A percentile compares a stretch with the other conserved stretches of the same genome.
Evolutionary conservation across 176 grass and related monocot species (phyloP).

Genomic region (Juncus inflexus): DNA sequence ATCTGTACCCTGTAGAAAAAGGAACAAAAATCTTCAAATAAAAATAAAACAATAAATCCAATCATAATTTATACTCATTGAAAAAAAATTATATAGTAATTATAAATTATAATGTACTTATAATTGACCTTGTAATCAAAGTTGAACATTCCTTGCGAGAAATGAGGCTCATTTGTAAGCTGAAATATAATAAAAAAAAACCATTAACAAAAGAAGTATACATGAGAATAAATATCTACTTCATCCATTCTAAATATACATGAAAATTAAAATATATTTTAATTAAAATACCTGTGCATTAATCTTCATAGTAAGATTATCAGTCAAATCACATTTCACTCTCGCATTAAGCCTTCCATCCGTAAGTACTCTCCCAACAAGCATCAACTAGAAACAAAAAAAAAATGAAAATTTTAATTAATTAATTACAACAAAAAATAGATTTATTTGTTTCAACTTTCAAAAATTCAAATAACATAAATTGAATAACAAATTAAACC

Average conservation of each 20-base stretch:
- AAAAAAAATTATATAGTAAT: too few species aligned
- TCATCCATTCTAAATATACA: not conserved
- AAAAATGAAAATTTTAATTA: conserved; percentile 7
- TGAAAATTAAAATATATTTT: not conserved
- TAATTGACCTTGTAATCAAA: conserved; percentile 89
- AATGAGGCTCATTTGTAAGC: conserved; percentile 97
- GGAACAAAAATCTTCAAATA: conserved; percentile 22
- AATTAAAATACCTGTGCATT: conserved; percentile 75
- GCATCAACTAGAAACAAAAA: conserved; percentile 63
- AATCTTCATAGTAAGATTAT: conserved; percentile 77
- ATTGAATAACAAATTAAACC: conserved; percentile 38
- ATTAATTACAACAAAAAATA: conserved; percentile 26
- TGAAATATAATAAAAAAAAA: conserved; percentile 30
- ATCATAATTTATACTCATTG: not conserved
- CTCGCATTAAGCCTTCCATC: conserved; percentile 96
- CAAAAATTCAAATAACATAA: conserved; percentile 1
- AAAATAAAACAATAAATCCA: not conserved
- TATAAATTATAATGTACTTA: too few species aligned
- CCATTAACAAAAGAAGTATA: not conserved
- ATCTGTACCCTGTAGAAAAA: conserved; percentile 66
- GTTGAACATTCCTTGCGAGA: conserved; percentile 99
- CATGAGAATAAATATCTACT: not conserved
- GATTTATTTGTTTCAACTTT: not conserved
- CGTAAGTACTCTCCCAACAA: conserved; percentile 85
- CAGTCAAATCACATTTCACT: conserved; percentile 92